Evolutionary conservation across 169 alveolate genomes (phyloP), one percentile per base, ranked within the genome.

Genomic region (Eimeria maxima): DNA sequence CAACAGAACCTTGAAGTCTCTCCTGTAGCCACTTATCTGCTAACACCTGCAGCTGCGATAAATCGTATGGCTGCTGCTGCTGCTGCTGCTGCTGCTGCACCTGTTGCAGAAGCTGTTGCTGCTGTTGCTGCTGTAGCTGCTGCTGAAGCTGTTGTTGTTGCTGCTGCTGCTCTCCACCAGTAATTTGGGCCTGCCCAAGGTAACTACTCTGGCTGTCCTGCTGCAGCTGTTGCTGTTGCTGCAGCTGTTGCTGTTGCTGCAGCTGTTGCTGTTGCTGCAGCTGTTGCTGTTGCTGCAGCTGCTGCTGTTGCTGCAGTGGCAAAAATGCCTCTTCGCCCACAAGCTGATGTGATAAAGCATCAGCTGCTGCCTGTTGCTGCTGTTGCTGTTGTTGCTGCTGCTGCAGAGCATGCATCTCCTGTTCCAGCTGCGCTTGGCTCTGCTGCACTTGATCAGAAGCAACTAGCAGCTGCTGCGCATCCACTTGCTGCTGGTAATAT

Each of bases 341-440:
- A 8, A 42, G 14, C 24, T n/a, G 24, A 44, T 73, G 83, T 8
- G 74, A 5, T n/a, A 63, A n/a, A 8, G 29, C 20, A 63, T 16
- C 74, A 63, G 74, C 74, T 22, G 74, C 74, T 10, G 20, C 74
- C 83, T 73, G 83, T 29, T 78, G 88, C 88, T 44, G 67, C 42
- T 44, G 63, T 63, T 78, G 88, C 88, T n/a, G n/a, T n/a, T n/a
- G n/a, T n/a, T 78, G 88, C 57, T 20, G 88, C 33, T 78, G 88
- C 88, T 78, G 88, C 22, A 44, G 63, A 6, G 22, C 33, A 14
- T 4, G 65, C 88, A 44, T 10, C 63, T 78, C 65, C 38, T 45
- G 57, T 29, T 45, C 42, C 7, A 20, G 63, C 47, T 78, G 88
- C 16, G 27, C 13, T 57, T 78, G 88, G 65, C 11, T 57, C 88